Percentiles rank a stretch among this genome's conserved stretches.
Conservation (phyloP, 495 filamentous ascomycete species). For the Penicillium arizonense region DNA sequence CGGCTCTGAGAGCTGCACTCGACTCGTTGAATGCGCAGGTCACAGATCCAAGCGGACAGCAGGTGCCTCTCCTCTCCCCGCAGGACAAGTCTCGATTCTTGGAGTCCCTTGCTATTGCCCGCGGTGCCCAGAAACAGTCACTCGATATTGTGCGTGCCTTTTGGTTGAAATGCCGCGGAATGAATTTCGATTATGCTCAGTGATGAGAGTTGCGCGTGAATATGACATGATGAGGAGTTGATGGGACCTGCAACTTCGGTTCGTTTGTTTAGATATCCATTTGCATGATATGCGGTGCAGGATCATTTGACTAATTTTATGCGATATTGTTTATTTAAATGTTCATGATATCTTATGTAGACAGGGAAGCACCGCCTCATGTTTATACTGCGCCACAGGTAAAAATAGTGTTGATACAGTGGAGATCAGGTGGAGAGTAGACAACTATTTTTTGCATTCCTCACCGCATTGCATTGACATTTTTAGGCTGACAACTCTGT, state of each 20-base stretch:
- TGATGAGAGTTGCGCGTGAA: conserved; percentile 14
- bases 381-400: too few relatives aligned
- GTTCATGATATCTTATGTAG: too few relatives aligned
- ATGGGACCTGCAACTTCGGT: conserved; percentile 5
- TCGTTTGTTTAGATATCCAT: conserved; percentile 14
- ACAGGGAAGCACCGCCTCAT: too few relatives aligned
- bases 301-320: neutral
- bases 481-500: conserved; percentile 1
- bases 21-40: conserved; percentile 42
- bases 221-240: conserved; percentile 12
- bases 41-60: conserved; percentile 29
- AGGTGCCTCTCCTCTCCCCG: conserved; percentile 18
- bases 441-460: too few relatives aligned
- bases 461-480: neutral
- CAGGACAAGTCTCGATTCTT: conserved; percentile 38
- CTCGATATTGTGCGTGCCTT: conserved; percentile 63
- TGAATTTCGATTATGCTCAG: conserved; percentile 61
- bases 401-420: too few relatives aligned
- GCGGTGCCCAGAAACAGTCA: conserved; percentile 55
- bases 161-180: conserved; percentile 68
- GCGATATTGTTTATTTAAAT: neutral
- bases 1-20: conserved; percentile 58
- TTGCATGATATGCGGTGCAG: conserved; percentile 10
- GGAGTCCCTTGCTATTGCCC: conserved; percentile 47
- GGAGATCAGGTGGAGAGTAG: too few relatives aligned